Evolutionary conservation across 306 rosid species (phyloP), one percentile per base, ranked within the genome.

Genomic region (Canavalia gladiata): DNA sequence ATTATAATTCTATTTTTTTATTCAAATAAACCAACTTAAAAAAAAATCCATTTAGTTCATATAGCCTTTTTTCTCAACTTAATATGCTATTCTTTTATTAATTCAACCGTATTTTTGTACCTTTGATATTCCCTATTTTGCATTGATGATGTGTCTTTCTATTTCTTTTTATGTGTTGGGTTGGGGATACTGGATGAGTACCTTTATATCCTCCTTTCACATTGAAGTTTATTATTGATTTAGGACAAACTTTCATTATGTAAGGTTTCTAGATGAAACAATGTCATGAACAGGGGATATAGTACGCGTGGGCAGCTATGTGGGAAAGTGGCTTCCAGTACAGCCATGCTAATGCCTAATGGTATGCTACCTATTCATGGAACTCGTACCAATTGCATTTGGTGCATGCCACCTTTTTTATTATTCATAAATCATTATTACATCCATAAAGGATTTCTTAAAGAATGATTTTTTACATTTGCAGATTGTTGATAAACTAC

Each of bases 401-500:
- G 42, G 30, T 74, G 34, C 68, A 11, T 42, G 68, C 29, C 57
- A 57, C 42, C 52, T 57, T 10, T 10, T n/a, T n/a, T n/a, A n/a
- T n/a, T n/a, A n/a, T n/a, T n/a, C n/a, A n/a, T n/a, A n/a, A n/a
- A n/a, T n/a, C n/a, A n/a, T n/a, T n/a, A n/a, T 59, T 47, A 54
- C 71, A 62, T 47, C 39, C 46, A 54, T 42, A 66, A 68, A 76
- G 54, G 34, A 46, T 62, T 52, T 45, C 81, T 90, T 34, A 83
- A 75, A 77, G 60, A 50, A 7, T 80, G 51, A 39, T 72, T 82
- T 81, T 54, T 50, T 72, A 51, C 11, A 8, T 78, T 1, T 86
- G 88, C 94, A 92, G 97, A 88, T 92, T 78, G 89, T 84, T 59
- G 88, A 87, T 59, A 91, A 72, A 85, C 91, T 91, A 42, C 94